Conservation (phyloP, 192 early-diverging fungal genomes). For the Backusella macrospora region DNA sequence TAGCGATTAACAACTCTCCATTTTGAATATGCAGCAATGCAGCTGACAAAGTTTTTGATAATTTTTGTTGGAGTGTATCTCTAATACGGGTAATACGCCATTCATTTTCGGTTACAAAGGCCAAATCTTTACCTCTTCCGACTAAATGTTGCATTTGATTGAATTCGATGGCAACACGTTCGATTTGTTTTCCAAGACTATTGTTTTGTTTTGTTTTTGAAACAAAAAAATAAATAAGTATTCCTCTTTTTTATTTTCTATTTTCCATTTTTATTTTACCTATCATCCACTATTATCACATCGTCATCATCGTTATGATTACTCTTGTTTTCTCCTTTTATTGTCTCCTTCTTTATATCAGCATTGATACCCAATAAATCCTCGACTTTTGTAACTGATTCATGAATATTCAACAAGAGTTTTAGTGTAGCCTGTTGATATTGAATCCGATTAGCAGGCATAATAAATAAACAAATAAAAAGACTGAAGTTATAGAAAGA, state of each 20-base stretch:
- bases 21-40: slow-evolving; percentile 45
- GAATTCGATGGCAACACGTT: slow-evolving; percentile 83
- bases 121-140: slow-evolving; percentile 55
- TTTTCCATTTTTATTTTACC: slow-evolving; percentile 8
- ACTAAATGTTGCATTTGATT: slow-evolving; percentile 84
- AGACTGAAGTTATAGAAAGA: neutral
- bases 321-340: neutral
- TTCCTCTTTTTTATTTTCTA: neutral
- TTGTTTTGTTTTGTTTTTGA: neutral
- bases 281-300: neutral
- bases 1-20: slow-evolving; percentile 33
- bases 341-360: slow-evolving; percentile 17
- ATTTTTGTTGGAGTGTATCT: slow-evolving; percentile 62
- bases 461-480: neutral
- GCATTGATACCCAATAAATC: slow-evolving; percentile 64
- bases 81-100: slow-evolving; percentile 79
- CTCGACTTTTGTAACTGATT: slow-evolving; percentile 79
- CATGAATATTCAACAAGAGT: slow-evolving; percentile 73
- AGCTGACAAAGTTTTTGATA: slow-evolving; percentile 57
- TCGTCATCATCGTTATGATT: neutral
- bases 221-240: neutral
- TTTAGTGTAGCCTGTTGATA: slow-evolving; percentile 57
- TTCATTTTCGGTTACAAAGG: slow-evolving; percentile 74
- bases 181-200: slow-evolving; percentile 72
- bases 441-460: neutral